Evolutionary conservation across 2,329 filamentous ascomycete genomes (phyloP), one percentile per base, ranked within the genome.

Genomic region (Scopulariopsis brevicaulis): DNA sequence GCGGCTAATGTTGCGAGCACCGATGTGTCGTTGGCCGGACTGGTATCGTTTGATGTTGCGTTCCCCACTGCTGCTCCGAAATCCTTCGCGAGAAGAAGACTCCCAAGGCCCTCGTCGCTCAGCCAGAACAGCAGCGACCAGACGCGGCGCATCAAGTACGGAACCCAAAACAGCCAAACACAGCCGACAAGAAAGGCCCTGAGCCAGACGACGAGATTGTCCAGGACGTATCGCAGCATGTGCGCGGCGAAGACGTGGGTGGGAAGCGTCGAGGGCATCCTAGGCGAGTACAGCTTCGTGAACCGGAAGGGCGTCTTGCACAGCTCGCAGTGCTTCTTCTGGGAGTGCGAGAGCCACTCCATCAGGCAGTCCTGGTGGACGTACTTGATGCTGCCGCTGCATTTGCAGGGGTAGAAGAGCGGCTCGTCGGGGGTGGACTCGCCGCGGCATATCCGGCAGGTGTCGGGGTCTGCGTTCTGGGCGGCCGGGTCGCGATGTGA

Each of bases 271-370:
- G 83, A 82, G 1, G 94, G 95, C 94, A 99, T 99, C 67, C 92
- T 83, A 4, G 91, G 90, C 61, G 92, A 86, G 75, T 99, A 99
- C 46, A 99, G 82, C 73, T 99, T 99, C 57, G 94, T 99, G 76
- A 99, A 99, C 60, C 91, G 89, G 69, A 97, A 99, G 0, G 92
- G 86, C 2, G 94, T 99, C 76, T 99, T 99, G 84, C 94, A 99
- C 40, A 99, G 85, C 76, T 99, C 94, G 78, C 95, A 99, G 77
- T 99, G 89, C 72, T 97, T 97, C 82, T 99, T 99, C 70, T 99
- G 92, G 1, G 94, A 97, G 72, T 99, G 95, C 55, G 91, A 93
- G 24, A 99, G 79, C 94, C 94, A 99, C 73, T 97, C 92, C 87
- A 99, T 96, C 72, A 99, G 76, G 70, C 94, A 99, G 70, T 95